Evolutionary conservation across 2,329 filamentous ascomycete species (phyloP), one percentile per base, ranked within the genome.

Genomic region (Fusarium algeriense): DNA sequence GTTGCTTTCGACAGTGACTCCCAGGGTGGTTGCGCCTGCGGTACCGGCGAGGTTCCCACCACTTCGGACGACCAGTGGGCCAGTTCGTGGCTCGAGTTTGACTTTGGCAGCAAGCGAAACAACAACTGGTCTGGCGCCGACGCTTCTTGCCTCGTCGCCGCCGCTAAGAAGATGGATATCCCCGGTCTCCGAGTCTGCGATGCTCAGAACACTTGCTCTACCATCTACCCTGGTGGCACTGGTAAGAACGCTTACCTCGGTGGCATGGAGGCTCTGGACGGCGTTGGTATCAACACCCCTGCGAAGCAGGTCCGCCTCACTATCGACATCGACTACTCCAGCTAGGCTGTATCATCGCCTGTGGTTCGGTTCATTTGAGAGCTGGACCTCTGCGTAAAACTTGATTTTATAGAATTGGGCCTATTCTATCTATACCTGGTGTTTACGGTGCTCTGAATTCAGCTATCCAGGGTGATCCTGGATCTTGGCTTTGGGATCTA

Each of bases 41-140:
- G 78, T 34, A 40, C 72, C 8, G 78, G 78, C 60, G 6, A 62
- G 32, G 73, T 85, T 14, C 76, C 79, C 38, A 68, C 69, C 64
- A 86, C 83, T 59, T 2, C 8, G 5, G 68, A 73, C 52, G 85
- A 85, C 67, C 81, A 85, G 75, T 84, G 79, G 62, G 81, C 81
- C 54, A 78, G 79, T 68, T 82, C 82, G 60, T 88, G 86, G 86
- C 71, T 82, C 76, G 86, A 88, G 81, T 84, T 83, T 57, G 86
- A 88, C 79, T 82, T 83, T 49, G 83, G 70, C 64, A 84, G 82
- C 80, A 38, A 67, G 1, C 77, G 77, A 78, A 88, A 88, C 82
- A 59, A 72, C n/a, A 79, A 76, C 60, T 86, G 83, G 83, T 86
- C 83, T 6, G 86, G 86, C 43, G 84, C 83, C 63, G 86, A 88